phyloP scores from a whole-genome alignment of 352 stramenopile species.

The Phytophthora melonis region DNA sequence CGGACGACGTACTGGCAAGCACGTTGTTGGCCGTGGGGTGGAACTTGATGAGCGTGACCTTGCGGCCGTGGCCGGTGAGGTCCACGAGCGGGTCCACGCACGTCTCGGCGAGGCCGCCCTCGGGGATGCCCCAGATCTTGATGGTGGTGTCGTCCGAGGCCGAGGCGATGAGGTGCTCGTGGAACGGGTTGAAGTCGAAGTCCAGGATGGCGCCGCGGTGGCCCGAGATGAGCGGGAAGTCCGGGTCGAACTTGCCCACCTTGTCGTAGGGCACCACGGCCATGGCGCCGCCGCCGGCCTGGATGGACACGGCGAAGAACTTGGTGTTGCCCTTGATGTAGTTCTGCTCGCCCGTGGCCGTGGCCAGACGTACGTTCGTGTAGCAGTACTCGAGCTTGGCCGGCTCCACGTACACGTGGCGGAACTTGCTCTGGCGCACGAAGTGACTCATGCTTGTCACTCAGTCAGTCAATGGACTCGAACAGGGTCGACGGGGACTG shows the following conservation, averaged over 20 bases:
- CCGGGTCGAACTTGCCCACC: conserved; percentile 94
- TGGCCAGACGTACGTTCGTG: conserved; percentile 94
- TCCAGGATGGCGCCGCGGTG: conserved; percentile 97
- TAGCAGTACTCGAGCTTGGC: conserved; percentile 95
- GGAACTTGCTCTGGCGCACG: conserved; percentile 98
- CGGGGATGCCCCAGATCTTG: conserved; percentile 97
- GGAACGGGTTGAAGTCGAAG: conserved; percentile 99
- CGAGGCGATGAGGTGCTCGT: conserved; percentile 96
- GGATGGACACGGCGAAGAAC: conserved; percentile 98
- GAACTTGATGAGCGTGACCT: conserved; percentile 98
- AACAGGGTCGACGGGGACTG: conserved; percentile 13
- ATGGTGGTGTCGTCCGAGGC: conserved; percentile 98
- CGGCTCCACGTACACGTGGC: conserved; percentile 98
- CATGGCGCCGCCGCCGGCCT: conserved; percentile 91
- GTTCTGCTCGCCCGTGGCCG: conserved; percentile 98
- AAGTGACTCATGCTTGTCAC: conserved; percentile 90
- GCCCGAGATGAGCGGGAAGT: conserved; percentile 95
- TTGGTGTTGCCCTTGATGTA: conserved; percentile 99
- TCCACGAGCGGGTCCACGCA: conserved; percentile 97
- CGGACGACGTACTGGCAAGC: conserved; percentile 94
- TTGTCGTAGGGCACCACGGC: conserved; percentile 96
- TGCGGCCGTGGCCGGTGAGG: conserved; percentile 94
- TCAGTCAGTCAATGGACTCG: not conserved
- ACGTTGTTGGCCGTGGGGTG: conserved; percentile 98
- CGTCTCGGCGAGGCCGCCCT: conserved; percentile 94